Conservation (phyloP, 2,329 filamentous ascomycete genomes). For the Colletotrichum falcatum region DNA sequence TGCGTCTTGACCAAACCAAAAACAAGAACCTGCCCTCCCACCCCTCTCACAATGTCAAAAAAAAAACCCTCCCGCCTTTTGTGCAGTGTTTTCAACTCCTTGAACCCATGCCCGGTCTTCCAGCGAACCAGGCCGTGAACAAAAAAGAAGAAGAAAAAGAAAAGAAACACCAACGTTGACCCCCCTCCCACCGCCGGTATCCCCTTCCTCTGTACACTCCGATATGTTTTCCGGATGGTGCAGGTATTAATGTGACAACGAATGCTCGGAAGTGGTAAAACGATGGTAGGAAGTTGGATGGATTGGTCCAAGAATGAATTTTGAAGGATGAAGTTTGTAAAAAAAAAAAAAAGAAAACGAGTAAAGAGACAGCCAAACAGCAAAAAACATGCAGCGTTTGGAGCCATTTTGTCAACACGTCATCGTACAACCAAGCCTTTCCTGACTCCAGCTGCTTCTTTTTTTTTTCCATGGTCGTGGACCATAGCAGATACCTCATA, state of each 20-base stretch:
- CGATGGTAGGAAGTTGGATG: background rate
- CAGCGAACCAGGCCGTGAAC: constrained; percentile 27
- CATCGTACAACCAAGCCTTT: constrained; percentile 30
- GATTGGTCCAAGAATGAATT: background rate
- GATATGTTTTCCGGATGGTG: constrained; percentile 7
- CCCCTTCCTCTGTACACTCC: background rate
- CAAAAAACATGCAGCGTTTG: constrained; percentile 6
- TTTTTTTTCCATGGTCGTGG: background rate
- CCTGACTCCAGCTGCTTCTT: background rate
- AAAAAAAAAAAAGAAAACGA: background rate
- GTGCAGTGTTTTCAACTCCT: constrained; percentile 15
- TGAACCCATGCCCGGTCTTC: constrained; percentile 27
- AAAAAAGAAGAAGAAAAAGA: background rate
- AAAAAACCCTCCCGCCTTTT: background rate
- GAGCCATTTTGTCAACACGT: constrained; percentile 25
- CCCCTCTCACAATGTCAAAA: background rate
- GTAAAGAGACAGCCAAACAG: background rate
- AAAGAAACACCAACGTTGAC: background rate
- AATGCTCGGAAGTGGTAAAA: constrained; percentile 14
- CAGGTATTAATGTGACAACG: constrained; percentile 32
- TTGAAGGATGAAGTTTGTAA: background rate
- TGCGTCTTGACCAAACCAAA: background rate
- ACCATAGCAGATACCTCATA: constrained; percentile 9
- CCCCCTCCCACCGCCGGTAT: background rate
- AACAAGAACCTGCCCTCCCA: background rate